These are phyloP conservation scores for Fusarium hostae DNA, from an alignment of 2,329 filamentous ascomycete species.

Conservation along the genomic window DNA sequence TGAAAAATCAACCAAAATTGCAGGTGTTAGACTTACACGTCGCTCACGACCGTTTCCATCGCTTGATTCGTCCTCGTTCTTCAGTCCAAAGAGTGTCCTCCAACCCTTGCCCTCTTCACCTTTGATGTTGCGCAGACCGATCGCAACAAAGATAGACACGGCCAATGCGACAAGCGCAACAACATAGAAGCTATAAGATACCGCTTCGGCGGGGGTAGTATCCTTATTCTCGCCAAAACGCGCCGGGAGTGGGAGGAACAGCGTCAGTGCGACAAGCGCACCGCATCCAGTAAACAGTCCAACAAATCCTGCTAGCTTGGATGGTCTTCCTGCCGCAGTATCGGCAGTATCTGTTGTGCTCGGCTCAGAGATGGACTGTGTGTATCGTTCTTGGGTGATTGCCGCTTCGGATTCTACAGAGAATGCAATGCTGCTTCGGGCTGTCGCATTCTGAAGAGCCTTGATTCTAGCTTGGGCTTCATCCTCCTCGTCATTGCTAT, in stretches of 20 bases:
- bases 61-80: conserved; percentile 40
- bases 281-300: conserved; percentile 93
- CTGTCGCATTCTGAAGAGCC: conserved; percentile 48
- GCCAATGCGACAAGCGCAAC: conserved; percentile 78
- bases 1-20: neutral
- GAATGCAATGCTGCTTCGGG: conserved; percentile 69
- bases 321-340: conserved; percentile 57
- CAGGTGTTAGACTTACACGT: conserved; percentile 42
- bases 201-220: conserved; percentile 77
- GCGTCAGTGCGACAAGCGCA: conserved; percentile 80
- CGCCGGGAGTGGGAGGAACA: conserved; percentile 90
- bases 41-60: conserved; percentile 31
- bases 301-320: conserved; percentile 83
- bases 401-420: conserved; percentile 80
- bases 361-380: conserved; percentile 49
- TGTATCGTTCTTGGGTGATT: conserved; percentile 75
- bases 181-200: conserved; percentile 88
- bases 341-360: conserved; percentile 38
- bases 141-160: conserved; percentile 79
- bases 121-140: conserved; percentile 75
- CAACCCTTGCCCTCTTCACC: conserved; percentile 85
- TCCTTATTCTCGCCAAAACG: conserved; percentile 77
- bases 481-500: conserved; percentile 50
- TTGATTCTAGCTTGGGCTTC: conserved; percentile 47
- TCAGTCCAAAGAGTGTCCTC: conserved; percentile 63